These are phyloP conservation scores for Xylaria grammica DNA, from an alignment of 495 filamentous ascomycete species.

Conservation along the genomic window DNA sequence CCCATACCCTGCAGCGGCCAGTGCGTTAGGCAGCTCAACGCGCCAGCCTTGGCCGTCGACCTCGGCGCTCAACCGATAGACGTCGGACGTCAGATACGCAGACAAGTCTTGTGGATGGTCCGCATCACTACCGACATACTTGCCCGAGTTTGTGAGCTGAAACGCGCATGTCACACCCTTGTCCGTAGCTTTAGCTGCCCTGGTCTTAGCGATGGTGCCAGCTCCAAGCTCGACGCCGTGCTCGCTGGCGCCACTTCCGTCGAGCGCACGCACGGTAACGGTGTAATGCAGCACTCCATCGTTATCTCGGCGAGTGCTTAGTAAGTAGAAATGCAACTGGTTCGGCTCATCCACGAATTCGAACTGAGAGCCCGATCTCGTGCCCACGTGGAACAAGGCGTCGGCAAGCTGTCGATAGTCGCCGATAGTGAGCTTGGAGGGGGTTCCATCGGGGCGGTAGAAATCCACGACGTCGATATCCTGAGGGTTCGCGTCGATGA, in stretches of 20 bases:
- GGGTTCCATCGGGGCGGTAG: slow-evolving; percentile 38
- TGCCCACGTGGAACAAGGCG: slow-evolving; percentile 50
- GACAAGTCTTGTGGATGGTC: slow-evolving; percentile 39
- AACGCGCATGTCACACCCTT: slow-evolving; percentile 40
- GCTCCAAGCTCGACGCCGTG: slow-evolving; percentile 36
- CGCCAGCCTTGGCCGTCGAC: slow-evolving; percentile 42
- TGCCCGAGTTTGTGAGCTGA: slow-evolving; percentile 40
- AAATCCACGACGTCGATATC: slow-evolving; percentile 42
- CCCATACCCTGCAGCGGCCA: slow-evolving; percentile 37
- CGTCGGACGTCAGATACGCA: slow-evolving; percentile 34
- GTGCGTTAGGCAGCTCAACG: slow-evolving; percentile 42
- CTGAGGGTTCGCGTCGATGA: slow-evolving; percentile 49
- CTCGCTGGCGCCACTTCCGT: slow-evolving; percentile 36
- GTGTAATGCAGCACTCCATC: slow-evolving; percentile 43
- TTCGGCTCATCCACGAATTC: slow-evolving; percentile 47
- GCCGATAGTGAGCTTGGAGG: slow-evolving; percentile 38
- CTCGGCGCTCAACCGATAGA: slow-evolving; percentile 38
- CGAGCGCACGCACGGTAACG: slow-evolving; percentile 42
- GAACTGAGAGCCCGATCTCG: slow-evolving; percentile 44
- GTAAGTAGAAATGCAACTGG: slow-evolving; percentile 44
- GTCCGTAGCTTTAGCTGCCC: slow-evolving; percentile 23
- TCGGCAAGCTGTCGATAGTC: slow-evolving; percentile 50
- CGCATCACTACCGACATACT: slow-evolving; percentile 22
- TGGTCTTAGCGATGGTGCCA: slow-evolving; percentile 27
- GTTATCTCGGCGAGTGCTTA: slow-evolving; percentile 40